These are phyloP conservation scores for Schwanniomyces vanrijiae DNA, from an alignment of 805 yeast species.

Conservation along the genomic window DNA sequence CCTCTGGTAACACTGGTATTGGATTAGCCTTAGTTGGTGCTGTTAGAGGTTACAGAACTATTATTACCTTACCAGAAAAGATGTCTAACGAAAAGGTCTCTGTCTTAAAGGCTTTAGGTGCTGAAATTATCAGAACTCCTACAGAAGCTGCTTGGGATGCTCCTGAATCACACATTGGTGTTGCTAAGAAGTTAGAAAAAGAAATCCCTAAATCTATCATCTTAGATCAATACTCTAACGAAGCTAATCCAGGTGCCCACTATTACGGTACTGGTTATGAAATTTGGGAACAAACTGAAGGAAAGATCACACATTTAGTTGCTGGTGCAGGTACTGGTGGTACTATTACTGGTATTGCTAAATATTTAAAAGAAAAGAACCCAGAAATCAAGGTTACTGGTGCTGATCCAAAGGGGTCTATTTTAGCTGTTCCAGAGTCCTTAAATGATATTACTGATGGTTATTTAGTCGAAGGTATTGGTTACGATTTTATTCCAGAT, in stretches of 20 bases:
- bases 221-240: constrained; percentile 78
- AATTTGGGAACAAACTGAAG: constrained; percentile 77
- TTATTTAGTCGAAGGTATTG: constrained; percentile 87
- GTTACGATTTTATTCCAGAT: constrained; percentile 85
- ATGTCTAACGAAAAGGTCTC: constrained; percentile 91
- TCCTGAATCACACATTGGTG: constrained; percentile 89
- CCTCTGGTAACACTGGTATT: constrained; percentile 90
- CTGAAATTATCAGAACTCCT: constrained; percentile 88
- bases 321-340: constrained; percentile 98
- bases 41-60: constrained; percentile 81
- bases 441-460: constrained; percentile 58
- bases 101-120: constrained; percentile 85
- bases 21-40: constrained; percentile 88
- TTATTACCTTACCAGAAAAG: constrained; percentile 86
- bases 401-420: constrained; percentile 88
- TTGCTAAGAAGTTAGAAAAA: constrained; percentile 73
- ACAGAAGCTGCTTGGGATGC: constrained; percentile 93
- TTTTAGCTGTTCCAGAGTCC: constrained; percentile 75
- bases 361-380: constrained; percentile 72
- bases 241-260: constrained; percentile 81
- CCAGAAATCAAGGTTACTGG: constrained; percentile 62
- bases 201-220: constrained; percentile 85
- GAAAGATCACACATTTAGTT: constrained; percentile 69
- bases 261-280: constrained; percentile 83
- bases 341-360: constrained; percentile 89